Base-by-base conservation (phyloP, 1,139 yeast species). In the Suhomyces yuchorum region DNA sequence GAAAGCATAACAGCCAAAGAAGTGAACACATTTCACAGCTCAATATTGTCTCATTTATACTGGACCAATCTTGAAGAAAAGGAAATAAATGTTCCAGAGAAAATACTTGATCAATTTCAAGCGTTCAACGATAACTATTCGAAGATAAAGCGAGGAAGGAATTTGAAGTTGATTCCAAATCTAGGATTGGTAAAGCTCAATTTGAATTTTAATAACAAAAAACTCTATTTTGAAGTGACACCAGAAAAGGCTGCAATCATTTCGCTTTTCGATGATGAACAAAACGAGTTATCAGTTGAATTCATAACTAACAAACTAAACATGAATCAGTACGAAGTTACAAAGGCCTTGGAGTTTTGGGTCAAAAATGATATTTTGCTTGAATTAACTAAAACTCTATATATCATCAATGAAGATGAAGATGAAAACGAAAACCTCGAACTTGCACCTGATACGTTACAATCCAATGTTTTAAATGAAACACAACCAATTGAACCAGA, bases 221-320 rank as follows among this genome's bases (percentile, higher is more conserved):
- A 57, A 0, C 48, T 70, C 17, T 60, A 60, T 1, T 76, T 78
- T 52, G 70, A 71, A 4, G 96, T 87, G 0, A 65, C 85, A 0
- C 85, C 96, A 0, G 86, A 81, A 28, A 83, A 85, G 54, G 96
- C 96, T 1, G 72, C 86, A 0, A 79, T 86, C 2, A 78, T 88
- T 17, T 66, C 73, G 17, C 64, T 78, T 35, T 87, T 88, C 58
- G 70, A 80, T 47, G 78, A 68, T 1, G 59, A 60, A 18, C 55
- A 56, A 9, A 61, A 60, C 17, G 63, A 59, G 22, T 48, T 70
- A 9, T 58, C 71, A 1, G 56, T 64, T 4, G 64, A 56, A n/a
- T 55, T 61, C 3, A 59, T 79, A 1, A 54, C 63, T 5, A 49
- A 56, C 3, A 44, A 50, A 0, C 58, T 75, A 33, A 66, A 65